Evolutionary conservation across 2,329 filamentous ascomycete species (phyloP).

Genomic region (Ramichloridium luteum): DNA sequence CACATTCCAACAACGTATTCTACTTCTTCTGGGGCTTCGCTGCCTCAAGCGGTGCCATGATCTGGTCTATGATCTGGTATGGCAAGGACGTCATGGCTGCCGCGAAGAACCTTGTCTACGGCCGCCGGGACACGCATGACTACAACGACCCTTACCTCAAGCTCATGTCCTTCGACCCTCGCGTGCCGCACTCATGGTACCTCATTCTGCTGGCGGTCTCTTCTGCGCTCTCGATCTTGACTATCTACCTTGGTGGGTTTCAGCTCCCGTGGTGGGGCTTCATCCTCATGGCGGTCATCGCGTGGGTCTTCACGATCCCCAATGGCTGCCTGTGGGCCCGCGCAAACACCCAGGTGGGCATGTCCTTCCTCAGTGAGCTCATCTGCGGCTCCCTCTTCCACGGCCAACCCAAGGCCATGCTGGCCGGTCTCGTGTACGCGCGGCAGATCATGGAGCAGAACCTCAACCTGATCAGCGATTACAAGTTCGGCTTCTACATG

Average conservation of each 20-base stretch:
- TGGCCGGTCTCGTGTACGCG: conserved; percentile 23
- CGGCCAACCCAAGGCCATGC: conserved; percentile 21
- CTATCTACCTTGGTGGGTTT: conserved; percentile 20
- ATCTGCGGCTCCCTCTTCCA: conserved; percentile 22
- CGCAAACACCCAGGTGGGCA: too few species aligned
- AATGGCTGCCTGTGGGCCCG: too few species aligned
- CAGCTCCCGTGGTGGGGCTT: conserved; percentile 25
- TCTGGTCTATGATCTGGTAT: conserved; percentile 22
- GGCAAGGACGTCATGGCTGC: conserved; percentile 12
- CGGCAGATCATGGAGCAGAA: conserved; percentile 26
- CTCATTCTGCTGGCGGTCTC: conserved; percentile 17
- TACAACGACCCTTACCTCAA: conserved; percentile 23
- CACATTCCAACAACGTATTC: too few species aligned
- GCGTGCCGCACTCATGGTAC: conserved; percentile 26
- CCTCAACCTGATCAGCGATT: conserved; percentile 25
- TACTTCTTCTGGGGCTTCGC: conserved; percentile 27
- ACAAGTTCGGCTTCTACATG: conserved; percentile 30
- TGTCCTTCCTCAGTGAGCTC: conserved; percentile 22
- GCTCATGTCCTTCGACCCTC: conserved; percentile 19
- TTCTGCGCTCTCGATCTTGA: conserved; percentile 18
- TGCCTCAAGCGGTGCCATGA: conserved; percentile 22
- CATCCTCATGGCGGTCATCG: conserved; percentile 18
- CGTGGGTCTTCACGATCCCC: conserved; percentile 20
- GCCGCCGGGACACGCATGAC: conserved; percentile 12
- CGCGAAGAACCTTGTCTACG: conserved; percentile 13